phyloP scores from a whole-genome alignment of 1,139 yeast species.

The Suhomyces wounanorum region DNA sequence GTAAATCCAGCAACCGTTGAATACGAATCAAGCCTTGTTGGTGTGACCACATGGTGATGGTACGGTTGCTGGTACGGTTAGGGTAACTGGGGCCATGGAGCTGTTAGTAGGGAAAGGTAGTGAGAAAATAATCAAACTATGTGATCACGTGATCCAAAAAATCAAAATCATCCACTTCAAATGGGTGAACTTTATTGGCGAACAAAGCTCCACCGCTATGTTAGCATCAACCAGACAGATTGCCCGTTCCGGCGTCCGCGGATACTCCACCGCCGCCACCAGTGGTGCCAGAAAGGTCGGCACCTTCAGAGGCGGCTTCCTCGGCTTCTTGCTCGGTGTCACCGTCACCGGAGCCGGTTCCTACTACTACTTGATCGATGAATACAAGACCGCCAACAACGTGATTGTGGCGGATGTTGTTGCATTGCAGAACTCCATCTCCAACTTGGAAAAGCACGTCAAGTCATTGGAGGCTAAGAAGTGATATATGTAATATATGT shows the following conservation, averaged over 20 bases:
- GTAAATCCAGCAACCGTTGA: neutral
- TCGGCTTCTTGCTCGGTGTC: slow-evolving; percentile 80
- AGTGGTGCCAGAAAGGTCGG: slow-evolving; percentile 48
- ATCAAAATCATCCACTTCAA: neutral
- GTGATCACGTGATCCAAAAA: neutral
- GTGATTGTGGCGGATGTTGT: slow-evolving; percentile 76
- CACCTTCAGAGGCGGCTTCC: slow-evolving; percentile 65
- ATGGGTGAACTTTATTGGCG: neutral
- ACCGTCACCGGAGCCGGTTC: slow-evolving; percentile 73
- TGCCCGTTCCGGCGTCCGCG: slow-evolving; percentile 25
- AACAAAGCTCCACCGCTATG: slow-evolving; percentile 13
- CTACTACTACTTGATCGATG: slow-evolving; percentile 76
- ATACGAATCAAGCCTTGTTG: too few species aligned
- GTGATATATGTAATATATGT: slow-evolving; percentile 16
- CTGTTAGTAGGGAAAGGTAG: too few species aligned
- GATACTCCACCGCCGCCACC: slow-evolving; percentile 35
- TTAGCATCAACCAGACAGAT: slow-evolving; percentile 25
- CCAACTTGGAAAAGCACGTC: slow-evolving; percentile 67
- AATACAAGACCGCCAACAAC: slow-evolving; percentile 70
- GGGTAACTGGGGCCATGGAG: neutral
- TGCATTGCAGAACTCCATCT: slow-evolving; percentile 66
- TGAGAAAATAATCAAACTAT: too few species aligned
- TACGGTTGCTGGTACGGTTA: neutral
- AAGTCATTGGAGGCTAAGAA: slow-evolving; percentile 52
- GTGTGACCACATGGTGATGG: too few species aligned